Base-by-base conservation (phyloP, 768 basidiomycete species). In the Auricularia sp. region DNA sequence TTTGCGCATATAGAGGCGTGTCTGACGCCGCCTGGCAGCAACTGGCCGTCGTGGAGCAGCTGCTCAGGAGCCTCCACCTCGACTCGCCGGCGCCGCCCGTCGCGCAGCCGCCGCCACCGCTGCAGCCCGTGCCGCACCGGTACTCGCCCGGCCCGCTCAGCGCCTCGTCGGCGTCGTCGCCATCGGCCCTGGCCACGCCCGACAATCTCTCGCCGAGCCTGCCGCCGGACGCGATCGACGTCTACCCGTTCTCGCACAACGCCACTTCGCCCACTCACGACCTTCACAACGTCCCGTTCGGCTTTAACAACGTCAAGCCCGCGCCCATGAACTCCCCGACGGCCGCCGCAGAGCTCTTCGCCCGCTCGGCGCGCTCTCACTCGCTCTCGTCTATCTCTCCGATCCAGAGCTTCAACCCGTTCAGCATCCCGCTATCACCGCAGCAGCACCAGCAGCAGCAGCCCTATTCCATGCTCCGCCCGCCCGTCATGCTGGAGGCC, bases 1-100 rank as follows among this genome's bases (percentile, higher is more conserved):
- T 62, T 54, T 64, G 61, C n/a, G 56, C 14, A 59, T 21, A 11
- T 36, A 4, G 18, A 33, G 13, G 10, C 24, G 21, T 56, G 21
- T 21, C 33, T 8, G 33, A n/a, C 54, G 11, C 37, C 47, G 72
- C 64, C 70, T 67, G 67, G 34, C 68, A 90, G 88, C 87, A 90
- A 71, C 18, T 33, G 29, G 56, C 56, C 7, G 56, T 59, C 56
- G 86, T 92, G 66, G 89, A 90, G 70, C 89, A 91, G 76, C 81
- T 92, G 56, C 78, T 92, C 64, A 86, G 90, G 47, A 85, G 88
- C 14, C 79, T 92, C 61, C 87, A 92, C 71, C 84, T 92, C 69
- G 87, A 86, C 71, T 92, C 90, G 36, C 90, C 90, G 14, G 73
- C 78, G 2, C 71, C 62, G 4, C 34, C 44, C 21, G 39, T 66